Conservation (phyloP, 768 basidiomycete genomes). For the Daedaleopsis sinensis region DNA sequence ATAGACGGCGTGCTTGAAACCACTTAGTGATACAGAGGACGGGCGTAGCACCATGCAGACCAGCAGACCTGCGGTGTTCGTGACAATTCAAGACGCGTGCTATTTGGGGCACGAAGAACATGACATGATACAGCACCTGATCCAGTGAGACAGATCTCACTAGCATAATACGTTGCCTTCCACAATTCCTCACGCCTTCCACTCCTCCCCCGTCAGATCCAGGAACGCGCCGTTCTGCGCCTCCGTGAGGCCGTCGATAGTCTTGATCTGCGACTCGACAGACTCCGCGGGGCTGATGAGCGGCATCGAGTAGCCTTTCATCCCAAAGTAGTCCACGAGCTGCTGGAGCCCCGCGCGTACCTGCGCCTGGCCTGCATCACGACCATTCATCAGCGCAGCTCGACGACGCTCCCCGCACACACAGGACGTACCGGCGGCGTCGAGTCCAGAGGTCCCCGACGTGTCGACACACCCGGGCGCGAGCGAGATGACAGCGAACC, state of each 20-base stretch:
- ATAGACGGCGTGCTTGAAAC: too few species aligned
- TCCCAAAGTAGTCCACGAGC: neutral
- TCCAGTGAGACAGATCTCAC: too few species aligned
- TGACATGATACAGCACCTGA: too few species aligned
- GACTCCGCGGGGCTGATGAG: conserved; percentile 14
- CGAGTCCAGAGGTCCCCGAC: neutral
- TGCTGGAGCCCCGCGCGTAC: neutral
- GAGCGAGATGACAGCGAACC: conserved; percentile 4
- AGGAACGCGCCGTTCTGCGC: conserved; percentile 8
- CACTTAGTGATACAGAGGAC: too few species aligned
- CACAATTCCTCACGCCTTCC: neutral
- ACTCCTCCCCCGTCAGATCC: neutral
- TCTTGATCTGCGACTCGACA: conserved; percentile 2
- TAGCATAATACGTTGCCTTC: too few species aligned
- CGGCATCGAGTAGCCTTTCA: conserved; percentile 13
- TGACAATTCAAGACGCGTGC: too few species aligned
- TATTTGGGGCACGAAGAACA: too few species aligned
- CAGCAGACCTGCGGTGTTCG: too few species aligned
- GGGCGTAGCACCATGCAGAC: too few species aligned
- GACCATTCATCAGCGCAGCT: neutral
- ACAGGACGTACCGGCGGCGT: neutral
- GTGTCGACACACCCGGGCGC: conserved; percentile 3
- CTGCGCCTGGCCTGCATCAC: neutral
- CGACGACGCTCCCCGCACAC: too few species aligned
- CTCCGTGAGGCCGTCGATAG: conserved; percentile 1